phyloP scores from a whole-genome alignment of 2,329 filamentous ascomycete species.

The Metarhizium humberi region DNA sequence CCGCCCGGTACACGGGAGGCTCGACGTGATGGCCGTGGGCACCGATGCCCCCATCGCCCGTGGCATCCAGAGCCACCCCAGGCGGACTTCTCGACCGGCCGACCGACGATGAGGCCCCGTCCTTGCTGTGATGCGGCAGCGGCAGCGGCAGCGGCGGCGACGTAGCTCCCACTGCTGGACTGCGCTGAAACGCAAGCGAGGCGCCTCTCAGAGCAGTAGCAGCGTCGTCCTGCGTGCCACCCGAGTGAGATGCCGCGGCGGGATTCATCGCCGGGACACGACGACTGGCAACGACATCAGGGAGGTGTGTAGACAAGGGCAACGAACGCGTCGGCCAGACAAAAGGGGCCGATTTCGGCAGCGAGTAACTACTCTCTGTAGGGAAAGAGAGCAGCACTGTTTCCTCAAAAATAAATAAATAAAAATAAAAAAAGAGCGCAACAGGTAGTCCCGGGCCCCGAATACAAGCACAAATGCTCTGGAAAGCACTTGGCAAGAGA shows the following conservation, averaged over 20 bases:
- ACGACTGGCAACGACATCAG: conserved; percentile 10
- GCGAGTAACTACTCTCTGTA: no score
- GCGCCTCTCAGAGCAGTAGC: conserved; percentile 43
- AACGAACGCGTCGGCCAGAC: neutral
- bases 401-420: no score
- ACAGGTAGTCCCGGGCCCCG: no score
- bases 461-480: neutral
- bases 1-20: neutral
- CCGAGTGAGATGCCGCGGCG: conserved; percentile 18
- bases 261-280: conserved; percentile 23
- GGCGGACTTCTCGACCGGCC: conserved; percentile 11
- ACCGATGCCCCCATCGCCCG: neutral
- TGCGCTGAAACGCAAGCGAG: conserved; percentile 41
- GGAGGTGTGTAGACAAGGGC: neutral
- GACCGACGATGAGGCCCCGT: conserved; percentile 12
- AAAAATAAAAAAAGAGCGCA: no score
- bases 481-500: neutral
- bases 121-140: neutral
- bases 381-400: no score
- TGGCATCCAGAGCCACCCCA: neutral
- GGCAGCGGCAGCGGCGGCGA: conserved; percentile 7
- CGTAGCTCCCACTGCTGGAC: conserved; percentile 8
- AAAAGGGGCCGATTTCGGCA: neutral
- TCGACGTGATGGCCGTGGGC: conserved; percentile 6
- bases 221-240: conserved; percentile 23